These are phyloP conservation scores for Geranium incanum DNA, from an alignment of 441 rosid species.

Conservation along the genomic window DNA sequence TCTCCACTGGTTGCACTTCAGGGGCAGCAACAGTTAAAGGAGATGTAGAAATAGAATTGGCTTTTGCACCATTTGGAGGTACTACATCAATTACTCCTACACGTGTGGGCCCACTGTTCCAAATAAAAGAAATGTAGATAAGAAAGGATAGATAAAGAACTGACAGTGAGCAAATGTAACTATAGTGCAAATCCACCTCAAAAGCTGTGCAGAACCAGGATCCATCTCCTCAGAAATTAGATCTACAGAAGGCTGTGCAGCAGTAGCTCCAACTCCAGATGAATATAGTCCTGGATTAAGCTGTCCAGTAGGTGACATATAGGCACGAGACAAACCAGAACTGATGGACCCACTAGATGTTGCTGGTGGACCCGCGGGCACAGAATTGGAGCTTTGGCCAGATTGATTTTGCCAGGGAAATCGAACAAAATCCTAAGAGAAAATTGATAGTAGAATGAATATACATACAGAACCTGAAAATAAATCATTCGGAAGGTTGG, in stretches of 20 bases:
- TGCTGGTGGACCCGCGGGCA: slow-evolving; percentile 45
- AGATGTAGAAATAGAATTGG: slow-evolving; percentile 35
- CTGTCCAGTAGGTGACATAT: slow-evolving; percentile 54
- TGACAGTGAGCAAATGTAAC: slow-evolving; percentile 26
- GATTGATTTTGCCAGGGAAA: slow-evolving; percentile 97
- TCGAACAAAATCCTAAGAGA: slow-evolving; percentile 82
- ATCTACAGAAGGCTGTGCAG: slow-evolving; percentile 6
- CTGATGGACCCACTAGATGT: slow-evolving; percentile 36
- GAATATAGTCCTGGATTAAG: slow-evolving; percentile 37
- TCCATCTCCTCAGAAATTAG: slow-evolving; percentile 10
- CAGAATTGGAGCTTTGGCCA: slow-evolving; percentile 50
- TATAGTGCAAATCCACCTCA: slow-evolving; percentile 3
- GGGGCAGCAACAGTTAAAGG: slow-evolving; percentile 43
- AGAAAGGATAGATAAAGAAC: slow-evolving; percentile 10
- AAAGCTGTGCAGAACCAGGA: slow-evolving; percentile 13
- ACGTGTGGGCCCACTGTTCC: slow-evolving; percentile 47
- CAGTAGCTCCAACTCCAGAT: slow-evolving; percentile 22
- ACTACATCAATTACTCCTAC: slow-evolving; percentile 48
- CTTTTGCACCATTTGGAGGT: slow-evolving; percentile 40
- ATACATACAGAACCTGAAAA: slow-evolving; percentile 8
- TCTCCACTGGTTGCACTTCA: slow-evolving; percentile 48
- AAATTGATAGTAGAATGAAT: slow-evolving; percentile 1
- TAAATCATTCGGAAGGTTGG: slow-evolving; percentile 13
- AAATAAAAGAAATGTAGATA: slow-evolving; percentile 13
- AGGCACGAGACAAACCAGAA: slow-evolving; percentile 40